phyloP scores from a whole-genome alignment of 768 basidiomycete genomes.

The Boletus rubescentipes region DNA sequence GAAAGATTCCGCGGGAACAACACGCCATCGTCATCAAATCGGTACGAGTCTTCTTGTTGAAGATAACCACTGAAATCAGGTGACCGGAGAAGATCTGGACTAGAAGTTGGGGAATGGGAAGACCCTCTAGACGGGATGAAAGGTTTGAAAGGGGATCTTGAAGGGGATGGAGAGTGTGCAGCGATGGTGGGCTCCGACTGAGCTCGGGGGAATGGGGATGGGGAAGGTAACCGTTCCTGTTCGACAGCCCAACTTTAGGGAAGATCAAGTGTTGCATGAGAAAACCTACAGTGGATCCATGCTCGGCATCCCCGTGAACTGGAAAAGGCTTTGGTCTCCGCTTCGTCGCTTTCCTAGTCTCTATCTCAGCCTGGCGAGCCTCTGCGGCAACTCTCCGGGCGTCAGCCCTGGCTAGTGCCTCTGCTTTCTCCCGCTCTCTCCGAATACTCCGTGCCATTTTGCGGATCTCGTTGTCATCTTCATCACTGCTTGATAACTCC shows the following conservation, averaged over 20 bases:
- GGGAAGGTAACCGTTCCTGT: constrained; percentile 10
- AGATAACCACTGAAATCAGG: constrained; percentile 14
- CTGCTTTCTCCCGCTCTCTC: constrained; percentile 28
- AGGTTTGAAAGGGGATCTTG: constrained; percentile 1
- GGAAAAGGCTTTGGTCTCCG: constrained; percentile 29
- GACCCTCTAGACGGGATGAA: constrained; percentile 4
- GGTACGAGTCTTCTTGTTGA: constrained; percentile 16
- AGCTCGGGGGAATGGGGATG: constrained; percentile 4
- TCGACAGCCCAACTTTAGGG: background rate
- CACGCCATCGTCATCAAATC: constrained; percentile 7
- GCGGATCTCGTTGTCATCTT: constrained; percentile 37
- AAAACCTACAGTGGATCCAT: constrained; percentile 14
- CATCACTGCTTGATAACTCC: constrained; percentile 41
- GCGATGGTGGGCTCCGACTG: constrained; percentile 13
- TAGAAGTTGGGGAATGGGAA: constrained; percentile 7
- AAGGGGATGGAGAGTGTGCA: constrained; percentile 2
- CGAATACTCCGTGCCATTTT: constrained; percentile 35
- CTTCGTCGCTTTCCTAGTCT: constrained; percentile 16
- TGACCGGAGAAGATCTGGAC: constrained; percentile 1
- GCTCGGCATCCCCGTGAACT: constrained; percentile 4
- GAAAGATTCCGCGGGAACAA: constrained; percentile 2
- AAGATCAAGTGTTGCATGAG: background rate
- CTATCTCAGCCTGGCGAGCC: constrained; percentile 12
- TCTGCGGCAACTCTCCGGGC: constrained; percentile 16
- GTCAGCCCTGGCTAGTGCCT: constrained; percentile 18